phyloP scores from a whole-genome alignment of 2,329 filamentous ascomycete species.

The Fusarium austroafricanum region DNA sequence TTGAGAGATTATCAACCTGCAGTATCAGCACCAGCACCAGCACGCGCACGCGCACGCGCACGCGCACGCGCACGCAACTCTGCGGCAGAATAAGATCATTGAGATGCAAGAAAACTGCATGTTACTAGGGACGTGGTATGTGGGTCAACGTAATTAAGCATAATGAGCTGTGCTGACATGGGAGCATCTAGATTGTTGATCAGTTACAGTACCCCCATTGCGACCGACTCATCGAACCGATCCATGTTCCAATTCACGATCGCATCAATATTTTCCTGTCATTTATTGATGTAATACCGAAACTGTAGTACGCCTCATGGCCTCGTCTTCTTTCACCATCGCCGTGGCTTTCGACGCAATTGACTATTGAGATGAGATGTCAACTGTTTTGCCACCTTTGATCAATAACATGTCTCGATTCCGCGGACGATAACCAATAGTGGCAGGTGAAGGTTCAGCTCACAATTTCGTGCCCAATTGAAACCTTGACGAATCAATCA shows the following conservation, averaged over 20 bases:
- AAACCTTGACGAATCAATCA: constrained; percentile 14
- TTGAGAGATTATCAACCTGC: constrained; percentile 2
- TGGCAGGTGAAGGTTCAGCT: constrained; percentile 27
- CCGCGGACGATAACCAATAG: constrained; percentile 17
- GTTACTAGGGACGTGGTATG: constrained; percentile 19
- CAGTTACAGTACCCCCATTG: not conserved
- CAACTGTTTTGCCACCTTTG: not conserved
- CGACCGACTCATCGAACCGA: not conserved
- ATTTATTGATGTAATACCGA: constrained; percentile 18
- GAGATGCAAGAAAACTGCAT: constrained; percentile 1
- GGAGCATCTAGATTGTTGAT: constrained; percentile 19
- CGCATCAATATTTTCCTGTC: constrained; percentile 5
- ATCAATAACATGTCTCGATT: constrained; percentile 1
- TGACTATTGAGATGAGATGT: constrained; percentile 12
- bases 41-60: not conserved
- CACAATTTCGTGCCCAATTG: constrained; percentile 23
- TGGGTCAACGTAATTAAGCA: constrained; percentile 34
- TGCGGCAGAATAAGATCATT: constrained; percentile 1
- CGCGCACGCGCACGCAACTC: not conserved
- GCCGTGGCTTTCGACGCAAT: constrained; percentile 41
- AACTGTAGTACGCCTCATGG: not conserved
- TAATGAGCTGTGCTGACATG: constrained; percentile 27
- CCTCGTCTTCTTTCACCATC: constrained; percentile 37
- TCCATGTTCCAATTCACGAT: not conserved
- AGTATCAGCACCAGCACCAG: not conserved